Percentiles rank a stretch among this genome's conserved stretches.
These are phyloP conservation scores for Microsporum ferrugineum DNA, from an alignment of 2,329 filamentous ascomycete species.

Conservation along the genomic window DNA sequence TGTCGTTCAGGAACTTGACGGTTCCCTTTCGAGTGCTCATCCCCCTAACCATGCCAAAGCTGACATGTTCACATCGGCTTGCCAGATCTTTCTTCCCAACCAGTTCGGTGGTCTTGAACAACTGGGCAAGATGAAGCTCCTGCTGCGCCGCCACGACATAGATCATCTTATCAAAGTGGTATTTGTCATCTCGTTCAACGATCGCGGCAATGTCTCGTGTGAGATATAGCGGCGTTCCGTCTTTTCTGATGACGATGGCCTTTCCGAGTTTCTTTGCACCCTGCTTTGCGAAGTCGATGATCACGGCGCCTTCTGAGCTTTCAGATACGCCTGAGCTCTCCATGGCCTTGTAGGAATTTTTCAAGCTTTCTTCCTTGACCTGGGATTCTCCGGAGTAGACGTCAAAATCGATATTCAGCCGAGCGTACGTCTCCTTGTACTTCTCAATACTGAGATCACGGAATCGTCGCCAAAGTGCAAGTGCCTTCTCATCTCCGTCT, in stretches of 20 bases:
- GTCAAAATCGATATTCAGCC: slow-evolving; percentile 54
- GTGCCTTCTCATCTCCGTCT: slow-evolving; percentile 47
- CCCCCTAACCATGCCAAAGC: slow-evolving; percentile 55
- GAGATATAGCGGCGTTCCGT: slow-evolving; percentile 57
- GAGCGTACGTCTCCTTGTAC: slow-evolving; percentile 53
- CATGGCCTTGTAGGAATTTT: slow-evolving; percentile 47
- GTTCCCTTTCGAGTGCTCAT: slow-evolving; percentile 58
- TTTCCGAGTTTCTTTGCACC: slow-evolving; percentile 56
- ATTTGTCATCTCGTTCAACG: slow-evolving; percentile 50
- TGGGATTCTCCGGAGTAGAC: slow-evolving; percentile 60
- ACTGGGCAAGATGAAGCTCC: slow-evolving; percentile 52
- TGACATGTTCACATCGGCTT: slow-evolving; percentile 50
- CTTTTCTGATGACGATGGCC: slow-evolving; percentile 54
- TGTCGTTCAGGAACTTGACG: slow-evolving; percentile 63
- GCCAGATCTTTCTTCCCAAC: slow-evolving; percentile 52
- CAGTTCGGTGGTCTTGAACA: slow-evolving; percentile 54
- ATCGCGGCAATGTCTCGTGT: slow-evolving; percentile 59
- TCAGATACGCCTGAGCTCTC: slow-evolving; percentile 51
- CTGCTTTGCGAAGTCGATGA: slow-evolving; percentile 60
- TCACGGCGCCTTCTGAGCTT: slow-evolving; percentile 53
- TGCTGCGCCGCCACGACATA: slow-evolving; percentile 56
- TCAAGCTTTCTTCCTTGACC: slow-evolving; percentile 51
- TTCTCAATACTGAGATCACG: slow-evolving; percentile 53
- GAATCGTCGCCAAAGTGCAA: slow-evolving; percentile 53
- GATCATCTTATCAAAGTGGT: slow-evolving; percentile 57